Percentiles rank a stretch among this genome's conserved stretches.
Conservation (phyloP, 768 basidiomycete genomes). For the Termitomyces sp. region DNA sequence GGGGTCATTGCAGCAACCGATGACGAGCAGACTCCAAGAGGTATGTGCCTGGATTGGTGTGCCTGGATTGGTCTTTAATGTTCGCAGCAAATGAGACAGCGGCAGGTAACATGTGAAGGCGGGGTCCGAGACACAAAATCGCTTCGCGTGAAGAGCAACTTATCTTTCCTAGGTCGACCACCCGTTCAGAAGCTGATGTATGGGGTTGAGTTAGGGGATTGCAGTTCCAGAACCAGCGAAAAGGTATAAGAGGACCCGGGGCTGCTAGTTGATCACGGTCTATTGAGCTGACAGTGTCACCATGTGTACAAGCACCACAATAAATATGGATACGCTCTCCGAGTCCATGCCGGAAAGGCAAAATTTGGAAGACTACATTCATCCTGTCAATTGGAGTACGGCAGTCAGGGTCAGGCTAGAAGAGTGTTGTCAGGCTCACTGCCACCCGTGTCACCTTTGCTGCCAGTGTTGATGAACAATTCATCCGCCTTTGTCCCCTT, state of each 20-base stretch:
- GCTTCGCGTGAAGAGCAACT: neutral
- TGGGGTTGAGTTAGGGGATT: neutral
- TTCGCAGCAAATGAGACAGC: constrained; percentile 4
- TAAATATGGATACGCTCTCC: neutral
- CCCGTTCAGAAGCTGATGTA: constrained; percentile 1
- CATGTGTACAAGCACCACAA: constrained; percentile 4
- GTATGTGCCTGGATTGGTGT: neutral
- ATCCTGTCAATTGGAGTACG: constrained; percentile 9
- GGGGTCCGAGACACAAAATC: constrained; percentile 6
- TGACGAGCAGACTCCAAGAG: neutral
- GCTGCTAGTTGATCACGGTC: neutral
- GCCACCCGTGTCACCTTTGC: neutral
- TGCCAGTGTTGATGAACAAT: neutral
- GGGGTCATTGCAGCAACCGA: neutral
- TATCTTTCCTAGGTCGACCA: neutral
- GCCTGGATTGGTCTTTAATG: constrained; percentile 1
- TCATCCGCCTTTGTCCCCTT: neutral
- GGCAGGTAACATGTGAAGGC: constrained; percentile 8
- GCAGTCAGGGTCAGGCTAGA: constrained; percentile 1
- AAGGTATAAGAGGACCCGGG: neutral
- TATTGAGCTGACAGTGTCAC: constrained; percentile 4
- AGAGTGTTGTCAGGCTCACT: neutral
- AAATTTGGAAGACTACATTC: constrained; percentile 7
- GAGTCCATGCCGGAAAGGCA: neutral
- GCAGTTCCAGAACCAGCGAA: constrained; percentile 1